Conservation (phyloP, 805 yeast species). For the Blastobotrys mokoenaii region DNA sequence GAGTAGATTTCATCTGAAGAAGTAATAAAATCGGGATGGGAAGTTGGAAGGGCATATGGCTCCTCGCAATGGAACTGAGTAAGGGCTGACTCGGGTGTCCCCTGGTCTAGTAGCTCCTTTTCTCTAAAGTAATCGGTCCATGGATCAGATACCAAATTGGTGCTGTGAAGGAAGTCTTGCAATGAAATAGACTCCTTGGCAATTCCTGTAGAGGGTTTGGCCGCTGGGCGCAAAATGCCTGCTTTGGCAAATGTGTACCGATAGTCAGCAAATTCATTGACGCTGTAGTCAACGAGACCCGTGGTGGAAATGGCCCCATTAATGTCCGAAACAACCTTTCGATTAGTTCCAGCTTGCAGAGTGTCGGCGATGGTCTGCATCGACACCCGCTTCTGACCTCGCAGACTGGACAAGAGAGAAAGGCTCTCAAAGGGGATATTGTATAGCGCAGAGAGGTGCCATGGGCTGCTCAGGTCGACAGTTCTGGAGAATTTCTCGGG, state of each 20-base stretch:
- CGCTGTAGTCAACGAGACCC: not conserved
- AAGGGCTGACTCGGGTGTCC: slow-evolving; percentile 11
- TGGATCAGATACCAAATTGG: not conserved
- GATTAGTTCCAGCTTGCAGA: slow-evolving; percentile 33
- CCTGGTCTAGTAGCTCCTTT: slow-evolving; percentile 8
- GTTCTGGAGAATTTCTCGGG: slow-evolving; percentile 13
- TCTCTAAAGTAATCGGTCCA: slow-evolving; percentile 9
- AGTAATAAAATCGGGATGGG: slow-evolving; percentile 13
- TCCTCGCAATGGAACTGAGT: slow-evolving; percentile 12
- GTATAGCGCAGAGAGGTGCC: slow-evolving; percentile 38
- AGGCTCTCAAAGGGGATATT: slow-evolving; percentile 39
- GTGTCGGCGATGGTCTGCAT: slow-evolving; percentile 40
- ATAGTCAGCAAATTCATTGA: not conserved
- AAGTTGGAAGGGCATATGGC: slow-evolving; percentile 10
- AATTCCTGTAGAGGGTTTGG: not conserved
- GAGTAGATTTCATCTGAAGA: slow-evolving; percentile 8
- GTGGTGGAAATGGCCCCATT: slow-evolving; percentile 10
- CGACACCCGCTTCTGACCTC: slow-evolving; percentile 22
- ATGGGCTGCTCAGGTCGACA: slow-evolving; percentile 25
- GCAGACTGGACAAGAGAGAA: slow-evolving; percentile 35
- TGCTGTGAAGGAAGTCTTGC: not conserved
- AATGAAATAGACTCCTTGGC: not conserved
- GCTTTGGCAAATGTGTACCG: slow-evolving; percentile 4
- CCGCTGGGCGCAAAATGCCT: slow-evolving; percentile 5
- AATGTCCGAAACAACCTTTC: slow-evolving; percentile 42